Evolutionary conservation across 108 stramenopile genomes (phyloP), one percentile per base, ranked within the genome.

Genomic region (Nitzschia sp.): DNA sequence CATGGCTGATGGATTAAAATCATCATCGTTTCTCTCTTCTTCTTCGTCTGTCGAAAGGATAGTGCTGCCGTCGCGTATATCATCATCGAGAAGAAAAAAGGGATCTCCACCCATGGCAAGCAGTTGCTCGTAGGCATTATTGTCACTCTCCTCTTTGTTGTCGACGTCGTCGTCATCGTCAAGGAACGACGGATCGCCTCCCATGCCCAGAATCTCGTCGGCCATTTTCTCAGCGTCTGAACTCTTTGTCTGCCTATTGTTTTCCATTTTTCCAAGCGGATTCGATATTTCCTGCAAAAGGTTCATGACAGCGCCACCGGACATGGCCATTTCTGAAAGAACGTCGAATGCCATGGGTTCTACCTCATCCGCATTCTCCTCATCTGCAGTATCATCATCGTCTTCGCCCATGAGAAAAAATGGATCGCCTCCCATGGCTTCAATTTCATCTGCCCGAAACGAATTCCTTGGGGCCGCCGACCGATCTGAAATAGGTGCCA

Each of bases 371-470:
- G 13, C 13, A 9, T 42, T 13, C 38, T 42, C 38, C 38, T 42
- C 38, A 42, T 13, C 13, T 13, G 6, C 38, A 6, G 13, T 42
- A 42, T 42, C 13, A 13, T 42, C 38, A 13, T 42, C 38, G 13
- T 42, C 13, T 6, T 42, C 38, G 38, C 13, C 38, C 13, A 13
- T 13, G 6, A 47, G 46, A 51, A 74, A 74, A 35, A 66, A 66
- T 0, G 73, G 59, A 49, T 74, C 73, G 31, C 73, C 73, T 15
- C 73, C 73, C 64, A 74, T 59, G 15, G 64, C 73, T 26, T 53
- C 35, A 28, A 68, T 54, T 45, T 75, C 75, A 28, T 59, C 59
- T 6, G 13, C 38, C 13, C 38, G 6, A 13, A 42, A 42, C 9
- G 38, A 42, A n/a, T n/a, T n/a, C n/a, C n/a, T n/a, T n/a, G n/a